phyloP scores from a whole-genome alignment of 208 protist genomes.

The Acanthamoeba healyi region DNA sequence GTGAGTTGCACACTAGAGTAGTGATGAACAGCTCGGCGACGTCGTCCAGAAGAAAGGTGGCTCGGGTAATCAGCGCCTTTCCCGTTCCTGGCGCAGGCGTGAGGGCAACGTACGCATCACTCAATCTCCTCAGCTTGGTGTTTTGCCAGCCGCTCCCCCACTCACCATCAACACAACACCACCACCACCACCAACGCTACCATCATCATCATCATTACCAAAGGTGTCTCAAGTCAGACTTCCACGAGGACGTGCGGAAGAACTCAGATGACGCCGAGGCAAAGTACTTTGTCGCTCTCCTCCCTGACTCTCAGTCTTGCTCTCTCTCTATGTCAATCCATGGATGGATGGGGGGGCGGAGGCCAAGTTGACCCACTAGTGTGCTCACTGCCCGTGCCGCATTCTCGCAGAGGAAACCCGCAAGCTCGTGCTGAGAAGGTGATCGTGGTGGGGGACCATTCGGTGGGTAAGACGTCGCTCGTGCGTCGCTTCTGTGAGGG shows the following conservation, averaged over 20 bases:
- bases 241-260: conserved; percentile 15
- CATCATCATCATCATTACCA: not conserved
- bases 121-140: too few relatives aligned
- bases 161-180: too few relatives aligned
- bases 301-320: not conserved
- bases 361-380: too few relatives aligned
- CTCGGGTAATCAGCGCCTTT: conserved; percentile 2
- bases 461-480: conserved; percentile 15
- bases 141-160: too few relatives aligned
- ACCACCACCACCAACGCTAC: not conserved
- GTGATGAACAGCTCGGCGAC: not conserved
- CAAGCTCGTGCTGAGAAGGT: not conserved
- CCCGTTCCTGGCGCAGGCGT: conserved; percentile 13
- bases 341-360: too few relatives aligned
- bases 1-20: not conserved
- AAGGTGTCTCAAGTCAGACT: conserved; percentile 18
- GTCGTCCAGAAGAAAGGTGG: conserved; percentile 11
- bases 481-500: conserved; percentile 50
- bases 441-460: conserved; percentile 35
- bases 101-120: not conserved
- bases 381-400: too few relatives aligned
- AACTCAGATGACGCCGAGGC: not conserved
- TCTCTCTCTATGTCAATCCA: not conserved
- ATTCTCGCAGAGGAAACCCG: not conserved
- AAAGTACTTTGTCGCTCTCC: not conserved